phyloP scores from a whole-genome alignment of 2,329 filamentous ascomycete species.

The Alternaria tenuissima region DNA sequence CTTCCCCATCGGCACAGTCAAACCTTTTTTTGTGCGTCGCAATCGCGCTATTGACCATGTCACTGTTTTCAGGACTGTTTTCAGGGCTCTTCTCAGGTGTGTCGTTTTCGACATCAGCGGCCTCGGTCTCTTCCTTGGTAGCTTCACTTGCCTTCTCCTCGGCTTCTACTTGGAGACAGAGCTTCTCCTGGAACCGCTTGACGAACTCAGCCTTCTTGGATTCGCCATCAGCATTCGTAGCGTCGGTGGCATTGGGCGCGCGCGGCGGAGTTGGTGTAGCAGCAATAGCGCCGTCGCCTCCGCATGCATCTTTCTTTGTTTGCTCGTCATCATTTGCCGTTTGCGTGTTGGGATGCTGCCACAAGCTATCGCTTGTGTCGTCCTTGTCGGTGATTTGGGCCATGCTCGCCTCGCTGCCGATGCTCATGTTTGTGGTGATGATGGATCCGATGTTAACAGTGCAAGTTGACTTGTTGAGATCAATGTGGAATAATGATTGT shows the following conservation, averaged over 20 bases:
- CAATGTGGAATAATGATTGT: neutral
- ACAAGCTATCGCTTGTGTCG: neutral
- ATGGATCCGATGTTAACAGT: neutral
- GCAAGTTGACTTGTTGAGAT: neutral
- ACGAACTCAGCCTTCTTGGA: slow-evolving; percentile 68
- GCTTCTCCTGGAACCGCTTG: slow-evolving; percentile 70
- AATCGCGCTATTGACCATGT: neutral
- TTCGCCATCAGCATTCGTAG: slow-evolving; percentile 70
- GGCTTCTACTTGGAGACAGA: slow-evolving; percentile 63
- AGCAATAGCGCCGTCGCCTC: slow-evolving; percentile 58
- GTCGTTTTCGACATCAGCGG: slow-evolving; percentile 25
- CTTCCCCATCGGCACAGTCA: neutral
- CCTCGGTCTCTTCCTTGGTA: slow-evolving; percentile 51
- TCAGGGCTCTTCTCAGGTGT: neutral
- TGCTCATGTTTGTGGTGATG: slow-evolving; percentile 3
- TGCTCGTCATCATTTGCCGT: neutral
- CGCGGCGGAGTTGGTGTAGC: slow-evolving; percentile 74
- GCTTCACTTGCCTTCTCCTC: slow-evolving; percentile 62
- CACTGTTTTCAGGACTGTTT: neutral
- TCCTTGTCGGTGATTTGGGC: neutral
- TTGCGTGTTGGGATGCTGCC: neutral
- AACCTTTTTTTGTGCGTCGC: neutral
- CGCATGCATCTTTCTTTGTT: neutral
- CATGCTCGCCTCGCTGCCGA: neutral
- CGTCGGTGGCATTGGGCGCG: slow-evolving; percentile 67